These are phyloP conservation scores for Penicillium pancosmium DNA, from an alignment of 495 filamentous ascomycete species.

Conservation along the genomic window DNA sequence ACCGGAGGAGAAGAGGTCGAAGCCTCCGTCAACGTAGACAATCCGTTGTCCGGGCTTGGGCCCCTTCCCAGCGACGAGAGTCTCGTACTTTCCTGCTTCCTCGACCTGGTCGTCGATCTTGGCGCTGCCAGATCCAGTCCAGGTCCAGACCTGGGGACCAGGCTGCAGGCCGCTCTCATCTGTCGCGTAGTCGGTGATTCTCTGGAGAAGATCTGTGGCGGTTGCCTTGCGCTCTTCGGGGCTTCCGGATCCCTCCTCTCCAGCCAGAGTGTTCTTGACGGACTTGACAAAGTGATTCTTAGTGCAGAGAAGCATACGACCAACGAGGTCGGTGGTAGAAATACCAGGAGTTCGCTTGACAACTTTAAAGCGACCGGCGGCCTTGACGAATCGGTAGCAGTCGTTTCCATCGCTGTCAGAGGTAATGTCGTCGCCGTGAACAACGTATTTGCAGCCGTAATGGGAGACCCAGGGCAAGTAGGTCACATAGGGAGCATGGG, in stretches of 20 bases:
- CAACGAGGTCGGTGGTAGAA: slow-evolving; percentile 94
- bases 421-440: slow-evolving; percentile 90
- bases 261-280: slow-evolving; percentile 64
- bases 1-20: slow-evolving; percentile 94
- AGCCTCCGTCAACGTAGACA: slow-evolving; percentile 94
- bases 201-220: slow-evolving; percentile 65
- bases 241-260: slow-evolving; percentile 70
- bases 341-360: slow-evolving; percentile 97
- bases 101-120: slow-evolving; percentile 53
- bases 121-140: slow-evolving; percentile 59
- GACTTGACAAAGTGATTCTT: slow-evolving; percentile 84
- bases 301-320: slow-evolving; percentile 93
- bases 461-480: slow-evolving; percentile 89
- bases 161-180: slow-evolving; percentile 74
- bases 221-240: slow-evolving; percentile 63
- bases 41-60: slow-evolving; percentile 78
- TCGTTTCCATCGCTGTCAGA: slow-evolving; percentile 85
- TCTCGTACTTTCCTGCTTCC: slow-evolving; percentile 60
- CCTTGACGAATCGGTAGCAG: slow-evolving; percentile 96
- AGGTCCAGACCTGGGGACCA: slow-evolving; percentile 79
- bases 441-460: slow-evolving; percentile 90
- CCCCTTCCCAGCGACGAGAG: slow-evolving; percentile 64
- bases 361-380: slow-evolving; percentile 85
- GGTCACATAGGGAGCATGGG: slow-evolving; percentile 93
- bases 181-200: slow-evolving; percentile 82